Base-by-base conservation (phyloP, 345 rosid species). In the Corymbia maculata region DNA sequence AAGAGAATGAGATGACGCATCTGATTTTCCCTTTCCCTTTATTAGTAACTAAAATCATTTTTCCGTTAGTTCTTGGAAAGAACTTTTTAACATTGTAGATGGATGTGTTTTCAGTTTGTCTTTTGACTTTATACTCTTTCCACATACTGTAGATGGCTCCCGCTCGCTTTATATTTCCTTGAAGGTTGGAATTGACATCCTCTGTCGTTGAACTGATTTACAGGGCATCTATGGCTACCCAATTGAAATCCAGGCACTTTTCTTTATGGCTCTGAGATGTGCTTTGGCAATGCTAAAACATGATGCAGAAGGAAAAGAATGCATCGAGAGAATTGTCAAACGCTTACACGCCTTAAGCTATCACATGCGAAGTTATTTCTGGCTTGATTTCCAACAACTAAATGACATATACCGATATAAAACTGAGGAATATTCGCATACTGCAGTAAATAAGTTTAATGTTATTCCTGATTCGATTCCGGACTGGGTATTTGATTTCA, bases 161-260 rank as follows among this genome's bases (percentile, higher is more conserved):
- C 36, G 21, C 82, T 70, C 47, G 22, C 82, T 70, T 66, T 36
- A 36, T 36, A 70, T 36, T 70, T 36, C 36, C 47, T 36, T 75
- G 49, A 75, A 75, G 24, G 47, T 75, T 75, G 49, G 47, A 17
- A 36, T 75, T 36, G 49, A 75, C 82, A 19, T 64, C 82, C 82
- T 36, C 82, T 36, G 6, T 36, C 4, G 8, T 7, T 55, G 86
- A 82, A 50, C 86, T 89, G 49, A 91, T 79, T 90, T 90, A 52
- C 94, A 96, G 98, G 97, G 97, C 49, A 88, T 96, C 86, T 95
- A 96, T 87, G 97, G 97, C 85, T 94, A 95, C 89, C 98, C 97
- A 30, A 95, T 96, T 4, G 98, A 96, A 90, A 96, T 95, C 79
- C 98, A 96, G 92, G 96, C 98, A 50, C 97, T 96, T 42, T 96